Conservation (phyloP, 2,329 filamentous ascomycete species). For the Penicillium griseofulvum region DNA sequence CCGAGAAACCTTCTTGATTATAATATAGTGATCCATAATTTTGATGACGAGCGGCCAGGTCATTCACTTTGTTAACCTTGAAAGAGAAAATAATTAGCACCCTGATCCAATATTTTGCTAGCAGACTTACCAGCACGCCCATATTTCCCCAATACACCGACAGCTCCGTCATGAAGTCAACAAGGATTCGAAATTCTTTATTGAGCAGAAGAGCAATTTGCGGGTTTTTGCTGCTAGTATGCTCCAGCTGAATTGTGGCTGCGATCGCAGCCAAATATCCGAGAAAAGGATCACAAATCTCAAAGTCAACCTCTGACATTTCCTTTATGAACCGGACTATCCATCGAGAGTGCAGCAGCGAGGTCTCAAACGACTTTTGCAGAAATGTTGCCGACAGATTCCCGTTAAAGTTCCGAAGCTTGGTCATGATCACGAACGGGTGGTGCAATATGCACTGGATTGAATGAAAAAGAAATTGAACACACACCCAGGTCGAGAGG, state of each 20-base stretch:
- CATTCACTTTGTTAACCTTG: constrained; percentile 20
- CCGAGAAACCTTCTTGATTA: constrained; percentile 26
- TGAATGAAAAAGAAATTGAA: constrained; percentile 29
- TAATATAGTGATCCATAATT: constrained; percentile 27
- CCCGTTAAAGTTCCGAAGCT: constrained; percentile 23
- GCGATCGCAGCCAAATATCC: constrained; percentile 29
- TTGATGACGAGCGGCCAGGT: constrained; percentile 22
- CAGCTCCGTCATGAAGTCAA: constrained; percentile 22
- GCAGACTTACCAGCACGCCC: constrained; percentile 19
- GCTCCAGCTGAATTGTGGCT: constrained; percentile 29
- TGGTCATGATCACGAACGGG: constrained; percentile 29
- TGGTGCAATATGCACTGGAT: constrained; percentile 26
- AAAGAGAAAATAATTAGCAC: neutral
- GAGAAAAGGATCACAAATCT: constrained; percentile 26
- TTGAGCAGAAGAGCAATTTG: constrained; percentile 24
- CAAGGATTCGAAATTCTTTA: constrained; percentile 22
- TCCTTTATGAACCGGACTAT: constrained; percentile 26
- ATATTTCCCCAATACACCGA: constrained; percentile 24
- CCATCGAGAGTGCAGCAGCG: constrained; percentile 29
- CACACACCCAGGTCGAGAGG: constrained; percentile 27
- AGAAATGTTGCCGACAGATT: constrained; percentile 27
- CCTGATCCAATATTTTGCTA: neutral
- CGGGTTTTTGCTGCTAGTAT: constrained; percentile 26
- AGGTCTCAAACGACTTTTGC: constrained; percentile 30
- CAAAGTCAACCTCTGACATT: constrained; percentile 24